A percentile compares a stretch with the other conserved stretches of the same genome.
These are phyloP conservation scores for Podila minutissima DNA, from an alignment of 192 early-diverging fungal genomes.

Conservation along the genomic window DNA sequence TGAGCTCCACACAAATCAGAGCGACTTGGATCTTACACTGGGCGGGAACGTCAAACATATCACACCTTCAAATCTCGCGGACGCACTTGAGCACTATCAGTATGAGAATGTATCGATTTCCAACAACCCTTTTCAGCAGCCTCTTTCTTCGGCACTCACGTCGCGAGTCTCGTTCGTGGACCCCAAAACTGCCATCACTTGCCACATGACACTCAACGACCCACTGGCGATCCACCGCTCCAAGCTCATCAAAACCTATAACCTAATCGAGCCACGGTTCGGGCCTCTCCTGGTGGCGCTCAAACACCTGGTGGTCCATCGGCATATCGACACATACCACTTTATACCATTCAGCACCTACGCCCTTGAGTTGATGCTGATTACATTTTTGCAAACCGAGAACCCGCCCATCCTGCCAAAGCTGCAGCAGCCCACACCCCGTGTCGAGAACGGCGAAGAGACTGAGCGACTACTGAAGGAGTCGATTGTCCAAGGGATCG, in stretches of 20 bases:
- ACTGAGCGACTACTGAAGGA: slow-evolving; percentile 16
- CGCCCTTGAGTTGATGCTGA: slow-evolving; percentile 33
- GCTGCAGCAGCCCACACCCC: slow-evolving; percentile 15
- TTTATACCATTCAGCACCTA: slow-evolving; percentile 28
- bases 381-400: slow-evolving; percentile 44
- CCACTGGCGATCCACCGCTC: slow-evolving; percentile 33
- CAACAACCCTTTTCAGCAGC: neutral
- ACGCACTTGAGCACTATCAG: slow-evolving; percentile 14
- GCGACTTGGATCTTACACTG: slow-evolving; percentile 32
- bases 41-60: slow-evolving; percentile 34
- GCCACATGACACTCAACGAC: slow-evolving; percentile 28
- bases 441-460: neutral
- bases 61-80: slow-evolving; percentile 1
- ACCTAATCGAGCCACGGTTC: slow-evolving; percentile 34
- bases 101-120: slow-evolving; percentile 19
- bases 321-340: slow-evolving; percentile 17
- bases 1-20: slow-evolving; percentile 20
- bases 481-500: slow-evolving; percentile 38
- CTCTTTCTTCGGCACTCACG: neutral
- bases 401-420: slow-evolving; percentile 45
- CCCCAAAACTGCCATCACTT: slow-evolving; percentile 15
- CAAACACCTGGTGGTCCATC: slow-evolving; percentile 15
- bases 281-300: slow-evolving; percentile 34
- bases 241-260: slow-evolving; percentile 32
- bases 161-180: slow-evolving; percentile 24